Conservation (phyloP, 768 basidiomycete genomes). For the Cantharellus cinnabarinus region DNA sequence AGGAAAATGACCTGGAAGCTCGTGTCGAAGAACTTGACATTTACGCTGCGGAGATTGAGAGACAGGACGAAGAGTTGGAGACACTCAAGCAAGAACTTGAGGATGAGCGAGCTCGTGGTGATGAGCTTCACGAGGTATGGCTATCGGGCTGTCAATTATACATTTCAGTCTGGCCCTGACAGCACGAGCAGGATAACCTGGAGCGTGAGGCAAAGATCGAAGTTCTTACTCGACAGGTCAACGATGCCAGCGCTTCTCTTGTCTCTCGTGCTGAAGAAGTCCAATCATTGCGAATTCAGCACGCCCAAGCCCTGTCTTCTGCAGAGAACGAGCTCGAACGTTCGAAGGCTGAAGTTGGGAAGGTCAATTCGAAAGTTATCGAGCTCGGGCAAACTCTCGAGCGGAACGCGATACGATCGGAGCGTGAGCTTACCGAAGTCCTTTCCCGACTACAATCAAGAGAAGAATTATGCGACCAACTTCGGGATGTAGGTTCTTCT, state of each 20-base stretch:
- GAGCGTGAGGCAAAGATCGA: constrained; percentile 69
- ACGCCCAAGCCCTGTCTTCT: constrained; percentile 20
- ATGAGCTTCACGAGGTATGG: constrained; percentile 53
- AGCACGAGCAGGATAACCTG: constrained; percentile 49
- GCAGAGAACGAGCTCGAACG: constrained; percentile 69
- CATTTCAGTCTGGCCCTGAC: constrained; percentile 59
- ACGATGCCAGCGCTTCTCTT: constrained; percentile 12
- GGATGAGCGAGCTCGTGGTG: constrained; percentile 41
- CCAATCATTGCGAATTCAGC: constrained; percentile 45
- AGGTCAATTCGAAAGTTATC: constrained; percentile 57
- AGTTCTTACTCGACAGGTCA: constrained; percentile 29
- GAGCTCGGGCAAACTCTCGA: constrained; percentile 62
- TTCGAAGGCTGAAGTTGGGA: constrained; percentile 59
- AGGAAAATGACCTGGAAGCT: constrained; percentile 8
- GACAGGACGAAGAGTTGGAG: neutral
- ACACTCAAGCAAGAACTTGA: constrained; percentile 45
- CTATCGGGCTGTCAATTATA: constrained; percentile 37
- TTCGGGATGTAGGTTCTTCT: neutral
- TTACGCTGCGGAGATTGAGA: neutral
- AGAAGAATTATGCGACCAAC: constrained; percentile 29
- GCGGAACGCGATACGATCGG: constrained; percentile 28
- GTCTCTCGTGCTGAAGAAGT: constrained; percentile 36
- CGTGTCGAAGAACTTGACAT: neutral
- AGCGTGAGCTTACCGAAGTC: constrained; percentile 51
- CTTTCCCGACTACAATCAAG: constrained; percentile 38